Conservation (phyloP, 2,329 filamentous ascomycete genomes). For the Emydomyces testavorans region DNA sequence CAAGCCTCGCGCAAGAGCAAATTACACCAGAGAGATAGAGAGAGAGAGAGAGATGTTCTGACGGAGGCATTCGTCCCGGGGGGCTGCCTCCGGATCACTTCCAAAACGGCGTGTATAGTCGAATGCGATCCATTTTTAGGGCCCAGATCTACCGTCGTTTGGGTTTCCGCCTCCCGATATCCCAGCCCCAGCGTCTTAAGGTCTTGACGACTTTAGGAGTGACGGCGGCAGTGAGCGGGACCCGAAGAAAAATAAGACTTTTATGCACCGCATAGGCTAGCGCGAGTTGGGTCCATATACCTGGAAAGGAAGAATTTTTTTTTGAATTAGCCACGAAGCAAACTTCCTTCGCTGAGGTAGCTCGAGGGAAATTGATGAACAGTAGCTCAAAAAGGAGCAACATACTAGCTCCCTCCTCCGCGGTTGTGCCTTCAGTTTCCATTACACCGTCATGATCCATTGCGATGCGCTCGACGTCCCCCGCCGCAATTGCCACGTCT, state of each 20-base stretch:
- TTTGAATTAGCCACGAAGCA: no score
- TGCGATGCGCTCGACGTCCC: constrained; percentile 1
- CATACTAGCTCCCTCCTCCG: constrained; percentile 16
- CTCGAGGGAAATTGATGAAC: not conserved
- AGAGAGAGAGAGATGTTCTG: no score
- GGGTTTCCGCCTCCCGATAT: constrained; percentile 61
- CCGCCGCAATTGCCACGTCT: not conserved
- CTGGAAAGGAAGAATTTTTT: constrained; percentile 28
- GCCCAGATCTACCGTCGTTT: constrained; percentile 1
- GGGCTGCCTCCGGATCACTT: not conserved
- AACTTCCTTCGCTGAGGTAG: not conserved
- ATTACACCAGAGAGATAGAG: no score
- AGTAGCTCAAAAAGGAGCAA: not conserved
- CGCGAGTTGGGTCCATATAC: constrained; percentile 72
- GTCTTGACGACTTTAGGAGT: constrained; percentile 90
- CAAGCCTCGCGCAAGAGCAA: no score
- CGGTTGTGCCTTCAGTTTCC: not conserved
- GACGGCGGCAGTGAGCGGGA: constrained; percentile 79
- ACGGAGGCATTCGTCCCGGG: no score
- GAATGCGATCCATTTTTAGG: not conserved
- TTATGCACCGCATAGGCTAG: constrained; percentile 97
- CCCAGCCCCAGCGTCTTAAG: constrained; percentile 79
- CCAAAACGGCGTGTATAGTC: not conserved
- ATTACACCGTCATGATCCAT: constrained; percentile 9
- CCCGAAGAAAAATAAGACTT: constrained; percentile 90